Evolutionary conservation across 768 basidiomycete species (phyloP), one percentile per base, ranked within the genome.

Genomic region (Lyophyllum semitale): DNA sequence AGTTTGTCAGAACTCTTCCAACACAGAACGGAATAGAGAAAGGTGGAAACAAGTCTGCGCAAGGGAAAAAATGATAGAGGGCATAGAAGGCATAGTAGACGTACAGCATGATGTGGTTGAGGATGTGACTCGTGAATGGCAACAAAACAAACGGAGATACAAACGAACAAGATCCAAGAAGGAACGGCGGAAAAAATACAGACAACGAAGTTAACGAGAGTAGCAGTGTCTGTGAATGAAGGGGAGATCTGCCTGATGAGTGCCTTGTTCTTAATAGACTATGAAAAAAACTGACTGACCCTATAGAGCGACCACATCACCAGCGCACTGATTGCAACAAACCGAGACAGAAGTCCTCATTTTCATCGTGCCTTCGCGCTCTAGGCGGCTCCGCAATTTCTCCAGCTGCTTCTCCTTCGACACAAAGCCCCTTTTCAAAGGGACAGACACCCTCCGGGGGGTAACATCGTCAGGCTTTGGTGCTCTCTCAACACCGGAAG

Each of bases 341-440:
- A 71, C 55, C 54, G 66, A 57, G 54, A 67, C 55, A 57, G 60
- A 61, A 53, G 58, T 66, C 56, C 59, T 66, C 62, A 66, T 68
- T 49, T 60, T 63, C 47, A 59, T 51, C 27, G 51, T 52, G 55
- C 71, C 69, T 59, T 80, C 76, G 42, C 61, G 67, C 61, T 79
- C 74, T 66, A 92, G 70, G 59, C 85, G 81, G 29, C 68, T 63
- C 66, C 76, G 78, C 62, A 92, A 70, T 70, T 80, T 84, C 66
- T 82, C 80, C 61, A 92, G 68, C 68, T 93, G 91, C 59, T 74
- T 79, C 62, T 85, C 80, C 66, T 80, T 86, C 25, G 84, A 77
- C 44, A 89, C 84, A 64, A 76, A 89, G 53, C 71, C 70, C 57
- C 71, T 62, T 54, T 66, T 66, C 35, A 15, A 45, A 26, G 60